phyloP scores from a whole-genome alignment of 495 filamentous ascomycete genomes.

The Tuber borchii region DNA sequence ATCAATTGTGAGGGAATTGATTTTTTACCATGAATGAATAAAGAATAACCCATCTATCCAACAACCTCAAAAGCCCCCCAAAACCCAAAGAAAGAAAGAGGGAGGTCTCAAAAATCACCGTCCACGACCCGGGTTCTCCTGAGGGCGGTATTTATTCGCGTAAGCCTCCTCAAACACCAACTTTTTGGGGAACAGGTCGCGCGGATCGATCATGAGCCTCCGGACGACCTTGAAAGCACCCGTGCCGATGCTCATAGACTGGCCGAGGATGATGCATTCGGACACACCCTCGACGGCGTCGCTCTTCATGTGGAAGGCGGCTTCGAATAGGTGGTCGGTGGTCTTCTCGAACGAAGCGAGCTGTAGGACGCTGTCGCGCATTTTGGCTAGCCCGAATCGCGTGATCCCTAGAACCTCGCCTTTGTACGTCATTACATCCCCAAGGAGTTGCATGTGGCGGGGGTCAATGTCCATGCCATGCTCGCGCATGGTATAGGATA shows the following conservation, averaged over 20 bases:
- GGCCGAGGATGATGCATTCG: conserved; percentile 98
- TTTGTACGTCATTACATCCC: conserved; percentile 99
- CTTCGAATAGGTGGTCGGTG: conserved; percentile 93
- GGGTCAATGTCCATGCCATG: conserved; percentile 86
- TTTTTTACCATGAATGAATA: background rate
- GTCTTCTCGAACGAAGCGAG: conserved; percentile 98
- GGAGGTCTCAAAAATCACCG: background rate
- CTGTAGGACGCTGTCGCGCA: conserved; percentile 90
- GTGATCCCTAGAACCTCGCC: conserved; percentile 97
- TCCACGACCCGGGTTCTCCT: background rate
- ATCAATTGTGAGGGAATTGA: background rate
- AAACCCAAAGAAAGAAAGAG: background rate
- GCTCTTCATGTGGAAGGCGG: conserved; percentile 78
- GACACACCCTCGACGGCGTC: conserved; percentile 87
- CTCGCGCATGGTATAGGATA: conserved; percentile 41
- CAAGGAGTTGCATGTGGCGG: conserved; percentile 94
- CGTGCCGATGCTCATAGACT: conserved; percentile 82
- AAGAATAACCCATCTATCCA: background rate
- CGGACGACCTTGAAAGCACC: conserved; percentile 85
- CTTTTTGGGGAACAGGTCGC: conserved; percentile 57
- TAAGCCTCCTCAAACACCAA: conserved; percentile 67
- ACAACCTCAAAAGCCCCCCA: background rate
- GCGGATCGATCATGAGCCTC: conserved; percentile 59
- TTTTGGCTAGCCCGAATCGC: conserved; percentile 91
- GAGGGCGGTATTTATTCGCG: conserved; percentile 13